Evolutionary conservation across 306 rosid genomes (phyloP).

Genomic region (Biancaea sappan): DNA sequence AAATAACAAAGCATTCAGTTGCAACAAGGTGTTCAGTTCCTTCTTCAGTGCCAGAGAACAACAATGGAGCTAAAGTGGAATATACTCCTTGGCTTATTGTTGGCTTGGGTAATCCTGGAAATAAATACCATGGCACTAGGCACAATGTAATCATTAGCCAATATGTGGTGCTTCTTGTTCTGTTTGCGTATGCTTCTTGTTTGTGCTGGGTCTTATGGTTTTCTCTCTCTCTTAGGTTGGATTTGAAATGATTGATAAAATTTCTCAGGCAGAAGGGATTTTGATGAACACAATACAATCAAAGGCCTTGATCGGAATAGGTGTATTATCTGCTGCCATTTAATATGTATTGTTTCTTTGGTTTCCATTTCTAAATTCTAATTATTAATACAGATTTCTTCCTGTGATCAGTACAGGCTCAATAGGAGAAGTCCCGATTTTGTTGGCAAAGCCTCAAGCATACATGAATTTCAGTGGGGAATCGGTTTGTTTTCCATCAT

Average conservation of each 20-base stretch:
- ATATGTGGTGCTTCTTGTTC: constrained; percentile 10
- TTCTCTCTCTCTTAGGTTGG: constrained; percentile 66
- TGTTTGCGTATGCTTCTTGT: not conserved
- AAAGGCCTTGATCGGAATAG: constrained; percentile 89
- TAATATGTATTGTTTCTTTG: not conserved
- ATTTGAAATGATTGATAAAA: constrained; percentile 78
- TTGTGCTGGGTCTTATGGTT: constrained; percentile 10
- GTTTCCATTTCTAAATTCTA: no score
- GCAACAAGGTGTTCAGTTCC: constrained; percentile 46
- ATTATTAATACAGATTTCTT: constrained; percentile 33
- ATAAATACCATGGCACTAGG: constrained; percentile 85
- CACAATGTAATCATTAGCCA: constrained; percentile 66
- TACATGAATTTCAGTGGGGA: constrained; percentile 94
- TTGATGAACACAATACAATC: constrained; percentile 87
- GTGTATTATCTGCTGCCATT: constrained; percentile 41
- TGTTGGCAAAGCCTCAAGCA: constrained; percentile 90
- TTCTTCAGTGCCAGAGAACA: constrained; percentile 53
- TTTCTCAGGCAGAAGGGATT: constrained; percentile 69
- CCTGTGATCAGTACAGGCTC: constrained; percentile 68
- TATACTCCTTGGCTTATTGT: constrained; percentile 97
- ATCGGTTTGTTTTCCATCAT: constrained; percentile 63
- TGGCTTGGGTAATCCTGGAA: constrained; percentile 97
- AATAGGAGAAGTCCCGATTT: constrained; percentile 85
- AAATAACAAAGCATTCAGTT: constrained; percentile 32
- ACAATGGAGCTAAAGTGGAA: constrained; percentile 62